These are phyloP conservation scores for Chaetomiaceae sp. DNA, from an alignment of 2,329 filamentous ascomycete species.

Conservation along the genomic window DNA sequence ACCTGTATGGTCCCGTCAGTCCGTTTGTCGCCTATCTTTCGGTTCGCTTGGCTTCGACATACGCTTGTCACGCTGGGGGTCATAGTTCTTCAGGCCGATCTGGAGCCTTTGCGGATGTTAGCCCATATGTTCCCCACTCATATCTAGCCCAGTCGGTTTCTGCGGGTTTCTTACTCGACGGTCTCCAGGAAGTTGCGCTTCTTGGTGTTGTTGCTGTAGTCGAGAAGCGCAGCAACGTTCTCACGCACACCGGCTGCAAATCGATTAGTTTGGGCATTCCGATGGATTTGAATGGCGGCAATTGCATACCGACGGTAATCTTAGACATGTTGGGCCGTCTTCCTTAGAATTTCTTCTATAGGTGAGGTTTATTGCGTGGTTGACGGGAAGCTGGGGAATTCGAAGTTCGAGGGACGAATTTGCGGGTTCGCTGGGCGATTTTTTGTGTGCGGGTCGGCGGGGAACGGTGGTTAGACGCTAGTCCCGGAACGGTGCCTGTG, in stretches of 20 bases:
- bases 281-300: not conserved
- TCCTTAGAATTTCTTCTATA: slow-evolving; percentile 74
- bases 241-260: slow-evolving; percentile 81
- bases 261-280: slow-evolving; percentile 19
- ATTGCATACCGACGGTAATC: slow-evolving; percentile 65
- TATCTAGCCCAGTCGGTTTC: not conserved
- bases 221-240: slow-evolving; percentile 89
- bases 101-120: slow-evolving; percentile 36
- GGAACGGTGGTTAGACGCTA: slow-evolving; percentile 1
- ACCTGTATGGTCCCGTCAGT: slow-evolving; percentile 41
- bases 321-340: slow-evolving; percentile 84
- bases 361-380: slow-evolving; percentile 56
- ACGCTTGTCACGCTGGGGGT: slow-evolving; percentile 97
- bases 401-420: slow-evolving; percentile 17
- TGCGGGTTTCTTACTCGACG: slow-evolving; percentile 48
- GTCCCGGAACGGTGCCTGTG: not conserved
- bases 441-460: slow-evolving; percentile 20
- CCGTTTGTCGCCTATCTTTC: not conserved
- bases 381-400: slow-evolving; percentile 22
- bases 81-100: slow-evolving; percentile 97
- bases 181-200: slow-evolving; percentile 96
- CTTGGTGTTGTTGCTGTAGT: slow-evolving; percentile 89
- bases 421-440: slow-evolving; percentile 7
- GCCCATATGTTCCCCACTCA: not conserved
- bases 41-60: not conserved